Evolutionary conservation across 1,284 basidiomycete genomes (phyloP), one percentile per base, ranked within the genome.

Genomic region (Rhodofomes roseus): DNA sequence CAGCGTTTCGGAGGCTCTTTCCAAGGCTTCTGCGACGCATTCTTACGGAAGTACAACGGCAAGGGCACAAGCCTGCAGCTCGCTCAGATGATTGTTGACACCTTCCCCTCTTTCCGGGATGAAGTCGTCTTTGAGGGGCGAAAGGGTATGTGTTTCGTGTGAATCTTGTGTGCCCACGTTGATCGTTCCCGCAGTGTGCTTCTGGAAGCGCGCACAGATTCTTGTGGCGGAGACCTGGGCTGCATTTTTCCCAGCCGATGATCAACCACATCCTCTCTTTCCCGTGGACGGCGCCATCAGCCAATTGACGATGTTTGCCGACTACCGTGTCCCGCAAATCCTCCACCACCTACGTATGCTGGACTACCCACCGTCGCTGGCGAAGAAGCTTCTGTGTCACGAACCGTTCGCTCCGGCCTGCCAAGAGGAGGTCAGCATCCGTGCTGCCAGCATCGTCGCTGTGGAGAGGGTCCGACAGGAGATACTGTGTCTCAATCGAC

Each of bases 181-280:
- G 44, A 29, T 55, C 59, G 25, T 57, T 53, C 39, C 48, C 31
- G 37, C 64, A 90, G 89, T 93, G 4, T 85, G 74, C 70, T 79
- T 93, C 57, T 93, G 91, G 89, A 94, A 94, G 70, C 85, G 92
- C 46, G 86, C 91, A 0, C 92, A 94, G 62, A 94, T 94, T 57
- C 79, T 93, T 31, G 87, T 92, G 34, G 92, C 92, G 0, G 92
- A 94, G 69, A 84, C 84, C 0, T 94, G 91, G 91, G 91, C 87
- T 2, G 87, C 90, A 16, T 87, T 91, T 77, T 89, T 84, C 70
- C 89, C 88, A 3, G 68, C 77, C 1, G 63, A 71, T 14, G 59
- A 77, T 1, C 65, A 75, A 0, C 68, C 77, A 1, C 90, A 93
- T 70, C 91, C 89, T 4, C 76, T 92, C 46, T 90, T 91, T 71